Base-by-base conservation (phyloP, 768 basidiomycete species). In the Mrakia frigida region DNA sequence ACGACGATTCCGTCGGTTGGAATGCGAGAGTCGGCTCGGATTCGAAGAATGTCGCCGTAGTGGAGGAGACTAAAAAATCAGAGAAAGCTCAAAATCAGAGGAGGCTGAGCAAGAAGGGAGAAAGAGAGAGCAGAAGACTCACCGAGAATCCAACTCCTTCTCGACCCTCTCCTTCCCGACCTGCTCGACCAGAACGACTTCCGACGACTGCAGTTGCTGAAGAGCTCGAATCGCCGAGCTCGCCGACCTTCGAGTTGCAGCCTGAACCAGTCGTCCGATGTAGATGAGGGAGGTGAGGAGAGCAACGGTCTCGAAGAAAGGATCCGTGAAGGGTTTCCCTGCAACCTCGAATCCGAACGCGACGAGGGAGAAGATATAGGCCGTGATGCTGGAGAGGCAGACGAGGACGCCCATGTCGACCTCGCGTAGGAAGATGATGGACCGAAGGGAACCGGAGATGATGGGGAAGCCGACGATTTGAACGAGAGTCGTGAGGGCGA, bases 221-320 rank as follows among this genome's bases (percentile, higher is more conserved):
- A 86, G 80, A 37, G 80, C 82, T 41, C 83, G 82, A 28, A 85
- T 81, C 16, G 83, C 84, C 7, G 82, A 81, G 50, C 79, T 80
- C 1, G 84, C 81, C 10, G 82, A 81, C 63, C 84, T 82, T 53
- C 85, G 83, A 1, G 85, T 83, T 73, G 81, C 79, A 11, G 84
- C 84, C 56, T 83, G 83, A 39, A 85, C 81, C 33, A 85, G 81
- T 23, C 84, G 83, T 9, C 85, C 85, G 65, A 86, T 78, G 80
- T 83, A 82, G 80, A 86, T 85, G 68, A 86, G 81, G 0, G 85
- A 85, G 76, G 86, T 81, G 41, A 86, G 83, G 28, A 86, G 82
- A 4, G 85, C 81, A 59, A 82, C 83, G 11, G 86, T 86, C 81
- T 86, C 86, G 79, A 86, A 86, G 81, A 85, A 86, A 50, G 82